Evolutionary conservation across 73 alveolate genomes (phyloP).

Genomic region (Breviolum minutum): DNA sequence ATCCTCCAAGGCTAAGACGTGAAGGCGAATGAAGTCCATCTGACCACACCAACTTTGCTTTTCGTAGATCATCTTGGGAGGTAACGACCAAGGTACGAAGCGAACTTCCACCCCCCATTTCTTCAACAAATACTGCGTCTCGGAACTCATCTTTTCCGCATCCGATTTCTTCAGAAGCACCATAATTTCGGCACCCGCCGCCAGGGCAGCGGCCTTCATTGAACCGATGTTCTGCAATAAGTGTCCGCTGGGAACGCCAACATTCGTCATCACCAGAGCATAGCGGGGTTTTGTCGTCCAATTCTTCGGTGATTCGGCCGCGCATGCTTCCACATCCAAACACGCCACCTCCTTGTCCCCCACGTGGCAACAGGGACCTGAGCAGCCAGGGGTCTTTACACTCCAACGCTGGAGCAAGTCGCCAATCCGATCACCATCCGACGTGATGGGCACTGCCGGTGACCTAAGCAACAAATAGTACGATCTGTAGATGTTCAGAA

Average conservation of each 20-base stretch:
- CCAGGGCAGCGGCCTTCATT: constrained; percentile 5
- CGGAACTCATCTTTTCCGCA: background rate
- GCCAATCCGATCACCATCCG: too few species aligned
- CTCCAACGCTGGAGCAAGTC: too few species aligned
- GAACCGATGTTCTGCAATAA: constrained; percentile 9
- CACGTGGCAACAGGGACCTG: background rate
- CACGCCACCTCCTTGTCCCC: constrained; percentile 6
- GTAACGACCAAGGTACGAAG: constrained; percentile 36
- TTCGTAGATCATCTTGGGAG: constrained; percentile 37
- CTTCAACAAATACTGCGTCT: background rate
- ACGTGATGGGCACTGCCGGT: too few species aligned
- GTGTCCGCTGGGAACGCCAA: background rate
- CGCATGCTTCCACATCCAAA: background rate
- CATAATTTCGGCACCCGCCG: background rate
- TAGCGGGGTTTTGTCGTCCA: background rate
- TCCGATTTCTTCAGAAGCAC: background rate
- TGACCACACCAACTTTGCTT: constrained; percentile 43
- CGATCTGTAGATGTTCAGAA: too few species aligned
- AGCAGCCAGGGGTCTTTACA: too few species aligned
- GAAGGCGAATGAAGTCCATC: background rate
- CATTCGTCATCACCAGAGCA: constrained; percentile 43
- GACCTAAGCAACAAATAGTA: too few species aligned
- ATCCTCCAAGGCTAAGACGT: constrained; percentile 11
- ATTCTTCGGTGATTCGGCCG: background rate
- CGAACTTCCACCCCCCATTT: background rate